Evolutionary conservation across 352 stramenopile species (phyloP), one percentile per base, ranked within the genome.

Genomic region (Phytophthora hybrid): DNA sequence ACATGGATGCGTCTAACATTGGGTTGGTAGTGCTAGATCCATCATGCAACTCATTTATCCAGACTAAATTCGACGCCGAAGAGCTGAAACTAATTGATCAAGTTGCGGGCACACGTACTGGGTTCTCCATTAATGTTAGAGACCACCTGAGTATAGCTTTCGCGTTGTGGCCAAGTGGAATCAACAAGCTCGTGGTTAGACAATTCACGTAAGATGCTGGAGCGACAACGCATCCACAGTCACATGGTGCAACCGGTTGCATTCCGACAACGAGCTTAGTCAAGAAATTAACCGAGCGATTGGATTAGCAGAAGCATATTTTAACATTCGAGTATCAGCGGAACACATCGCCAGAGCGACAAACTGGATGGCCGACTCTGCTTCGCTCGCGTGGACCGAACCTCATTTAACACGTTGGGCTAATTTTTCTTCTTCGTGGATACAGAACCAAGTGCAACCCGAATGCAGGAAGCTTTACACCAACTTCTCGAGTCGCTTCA

Each of bases 281-380:
- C 79, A 84, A 73, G 77, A 83, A 66, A 66, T 86, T 18, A 86
- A 87, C 26, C 23, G 77, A 1, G 10, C 18, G 0, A 78, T 85
- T 19, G 70, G 79, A 7, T 29, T 80, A 0, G 57, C 46, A 0
- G 79, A 82, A 49, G 68, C 54, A 0, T 39, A 66, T 0, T 70
- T 79, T 47, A 72, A 71, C 0, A 63, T 81, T 2, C 23, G 71
- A 1, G 34, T 81, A 0, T 59, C 56, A 1, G 54, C 44, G 0
- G 39, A 39, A 1, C 78, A 85, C 14, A 29, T 83, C 0, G 47
- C 67, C 0, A 61, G 73, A 0, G 46, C 58, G 4, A 41, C 51
- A 0, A 80, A 85, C 39, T 18, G 7, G n/a, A 77, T 83, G 79
- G 73, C 76, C 0, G 76, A 81, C 46, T 63, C 64, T 1, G 67